phyloP scores from a whole-genome alignment of 179 eudicot genomes.

The Gypsophila paniculata region DNA sequence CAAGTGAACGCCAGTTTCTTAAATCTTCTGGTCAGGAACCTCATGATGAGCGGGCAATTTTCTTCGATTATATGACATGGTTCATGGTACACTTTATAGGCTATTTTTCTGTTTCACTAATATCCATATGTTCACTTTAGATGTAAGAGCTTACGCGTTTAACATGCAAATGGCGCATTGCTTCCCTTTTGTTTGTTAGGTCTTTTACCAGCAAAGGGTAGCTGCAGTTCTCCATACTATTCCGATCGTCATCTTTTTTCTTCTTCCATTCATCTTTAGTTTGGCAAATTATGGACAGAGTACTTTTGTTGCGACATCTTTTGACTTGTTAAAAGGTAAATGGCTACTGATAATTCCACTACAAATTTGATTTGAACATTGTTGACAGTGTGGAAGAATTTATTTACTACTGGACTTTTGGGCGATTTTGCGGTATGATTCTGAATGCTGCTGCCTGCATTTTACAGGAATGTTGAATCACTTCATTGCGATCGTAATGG shows the following conservation, averaged over 20 bases:
- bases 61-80: slow-evolving; percentile 76
- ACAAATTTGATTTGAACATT: neutral
- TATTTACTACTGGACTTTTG: neutral
- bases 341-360: neutral
- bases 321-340: slow-evolving; percentile 75
- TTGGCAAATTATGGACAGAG: slow-evolving; percentile 33
- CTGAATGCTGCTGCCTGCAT: slow-evolving; percentile 18
- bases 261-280: slow-evolving; percentile 51
- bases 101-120: neutral
- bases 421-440: slow-evolving; percentile 1
- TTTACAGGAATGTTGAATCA: slow-evolving; percentile 68
- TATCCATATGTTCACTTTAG: slow-evolving; percentile 12
- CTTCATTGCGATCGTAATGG: slow-evolving; percentile 56
- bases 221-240: slow-evolving; percentile 66
- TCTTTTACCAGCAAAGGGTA: slow-evolving; percentile 61
- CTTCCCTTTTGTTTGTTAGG: slow-evolving; percentile 38
- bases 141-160: slow-evolving; percentile 3
- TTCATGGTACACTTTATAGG: slow-evolving; percentile 58
- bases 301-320: slow-evolving; percentile 39
- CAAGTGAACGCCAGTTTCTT: slow-evolving; percentile 48
- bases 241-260: slow-evolving; percentile 58
- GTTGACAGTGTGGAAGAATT: neutral
- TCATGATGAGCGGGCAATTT: slow-evolving; percentile 56
- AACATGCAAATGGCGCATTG: slow-evolving; percentile 14
- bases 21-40: slow-evolving; percentile 35